Evolutionary conservation across 139 green algal genomes (phyloP), one percentile per base, ranked within the genome.

Genomic region (Coelastrella sp.): DNA sequence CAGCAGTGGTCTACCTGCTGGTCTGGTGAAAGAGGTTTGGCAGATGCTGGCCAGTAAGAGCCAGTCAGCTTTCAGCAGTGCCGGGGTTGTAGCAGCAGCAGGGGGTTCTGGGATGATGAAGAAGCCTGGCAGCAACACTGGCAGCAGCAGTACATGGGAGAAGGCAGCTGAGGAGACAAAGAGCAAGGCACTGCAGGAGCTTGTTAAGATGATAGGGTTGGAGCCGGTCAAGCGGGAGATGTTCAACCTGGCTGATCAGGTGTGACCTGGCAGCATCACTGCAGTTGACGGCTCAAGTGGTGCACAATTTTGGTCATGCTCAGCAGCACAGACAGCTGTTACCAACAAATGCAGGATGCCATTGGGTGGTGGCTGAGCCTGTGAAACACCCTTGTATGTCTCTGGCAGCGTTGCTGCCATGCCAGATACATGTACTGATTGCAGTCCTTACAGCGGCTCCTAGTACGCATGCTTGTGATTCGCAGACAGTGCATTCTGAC

Each of bases 161-260:
- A 17, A 65, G 8, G 90, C 64, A 57, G 75, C 54, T 7, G 65
- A 66, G 7, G 77, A 86, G 0, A 22, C 47, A 1, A 59, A 10
- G 7, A 90, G 83, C 47, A 58, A 77, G 14, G 66, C 83, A 5
- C 73, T 94, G 64, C 3, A 57, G 10, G 87, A 93, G 90, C 73
- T 94, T 71, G 8, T 92, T 20, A 14, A 91, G 56, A 74, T 94
- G 23, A 87, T 77, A 3, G 92, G 92, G 10, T 23, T 94, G 83
- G 58, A 75, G 56, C 79, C 83, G 5, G 76, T 94, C 5, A 94
- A 94, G 87, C 8, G 91, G 73, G 82, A 76, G 19, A 88, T 93
- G 90, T 85, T 91, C 7, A 54, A 94, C 3, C 84, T 93, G 59
- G 71, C 59, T 7, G 92, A 89, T n/a, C 64, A 84, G 89, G 92